Evolutionary conservation across 1,284 basidiomycete genomes (phyloP).

Genomic region (Ganoderma sinense): DNA sequence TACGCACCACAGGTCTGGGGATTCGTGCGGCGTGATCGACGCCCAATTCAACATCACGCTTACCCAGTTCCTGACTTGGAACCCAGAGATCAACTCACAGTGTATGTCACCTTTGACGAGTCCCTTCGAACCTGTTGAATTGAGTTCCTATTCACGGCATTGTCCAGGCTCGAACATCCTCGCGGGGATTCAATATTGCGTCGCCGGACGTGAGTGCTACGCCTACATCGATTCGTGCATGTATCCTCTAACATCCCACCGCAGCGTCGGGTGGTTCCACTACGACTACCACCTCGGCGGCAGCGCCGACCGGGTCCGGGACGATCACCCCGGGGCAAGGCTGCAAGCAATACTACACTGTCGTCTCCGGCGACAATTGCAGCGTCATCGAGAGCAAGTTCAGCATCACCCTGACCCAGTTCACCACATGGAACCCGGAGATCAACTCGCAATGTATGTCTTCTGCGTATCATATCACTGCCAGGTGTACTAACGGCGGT

Average conservation of each 20-base stretch:
- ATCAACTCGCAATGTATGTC: background rate
- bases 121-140: background rate
- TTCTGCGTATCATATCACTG: background rate
- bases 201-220: background rate
- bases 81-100: conserved; percentile 6
- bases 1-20: background rate
- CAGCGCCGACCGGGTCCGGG: conserved; percentile 8
- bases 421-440: background rate
- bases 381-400: conserved; percentile 17
- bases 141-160: background rate
- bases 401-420: conserved; percentile 8
- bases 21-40: background rate
- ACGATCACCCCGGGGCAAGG: conserved; percentile 9
- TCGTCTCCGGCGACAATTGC: conserved; percentile 21
- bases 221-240: background rate
- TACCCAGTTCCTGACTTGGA: conserved; percentile 3
- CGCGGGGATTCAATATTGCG: background rate
- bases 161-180: background rate
- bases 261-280: background rate
- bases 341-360: conserved; percentile 20
- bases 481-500: background rate
- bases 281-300: background rate
- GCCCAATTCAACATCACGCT: conserved; percentile 5
- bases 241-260: background rate
- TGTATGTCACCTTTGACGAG: background rate